Conservation (phyloP, 163 green algal species). For the Chlamydomonas reinhardtii region DNA sequence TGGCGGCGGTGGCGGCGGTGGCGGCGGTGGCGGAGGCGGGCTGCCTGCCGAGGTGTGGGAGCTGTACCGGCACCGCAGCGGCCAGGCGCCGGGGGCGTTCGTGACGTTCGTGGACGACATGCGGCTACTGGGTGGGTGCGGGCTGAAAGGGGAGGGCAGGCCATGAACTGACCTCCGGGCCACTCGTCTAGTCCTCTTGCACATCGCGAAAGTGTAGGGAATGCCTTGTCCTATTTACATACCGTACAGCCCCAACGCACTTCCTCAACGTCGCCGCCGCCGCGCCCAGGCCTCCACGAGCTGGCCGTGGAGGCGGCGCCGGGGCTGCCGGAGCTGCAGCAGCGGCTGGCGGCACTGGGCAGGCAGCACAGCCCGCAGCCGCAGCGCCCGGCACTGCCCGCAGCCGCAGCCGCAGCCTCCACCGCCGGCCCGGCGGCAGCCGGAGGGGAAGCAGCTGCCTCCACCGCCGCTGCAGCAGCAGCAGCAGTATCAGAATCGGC, state of each 20-base stretch:
- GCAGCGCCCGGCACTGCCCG: not conserved
- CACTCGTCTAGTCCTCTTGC: too few species aligned
- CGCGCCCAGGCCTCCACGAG: slow-evolving; percentile 24
- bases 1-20: too few species aligned
- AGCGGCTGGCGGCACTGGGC: slow-evolving; percentile 15
- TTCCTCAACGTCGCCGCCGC: too few species aligned
- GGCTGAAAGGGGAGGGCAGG: too few species aligned
- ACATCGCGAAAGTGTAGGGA: too few species aligned
- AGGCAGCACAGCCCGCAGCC: not conserved
- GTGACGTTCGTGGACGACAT: slow-evolving; percentile 31
- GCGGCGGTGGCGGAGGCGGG: too few species aligned
- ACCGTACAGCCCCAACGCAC: too few species aligned
- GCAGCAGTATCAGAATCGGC: too few species aligned
- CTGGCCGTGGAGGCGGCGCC: slow-evolving; percentile 14
- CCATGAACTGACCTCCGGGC: too few species aligned
- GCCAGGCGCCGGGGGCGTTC: slow-evolving; percentile 18
- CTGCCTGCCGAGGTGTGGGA: slow-evolving; percentile 44
- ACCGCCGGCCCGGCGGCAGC: not conserved
- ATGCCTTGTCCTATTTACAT: too few species aligned
- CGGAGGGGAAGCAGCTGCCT: not conserved
- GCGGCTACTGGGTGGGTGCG: slow-evolving; percentile 34
- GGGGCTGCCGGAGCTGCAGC: not conserved
- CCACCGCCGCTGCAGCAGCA: not conserved
- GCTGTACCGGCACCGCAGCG: slow-evolving; percentile 16
- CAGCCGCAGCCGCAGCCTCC: too few species aligned